Evolutionary conservation across 1,139 yeast species (phyloP), one percentile per base, ranked within the genome.

Genomic region (Lodderomyces beijingensis): DNA sequence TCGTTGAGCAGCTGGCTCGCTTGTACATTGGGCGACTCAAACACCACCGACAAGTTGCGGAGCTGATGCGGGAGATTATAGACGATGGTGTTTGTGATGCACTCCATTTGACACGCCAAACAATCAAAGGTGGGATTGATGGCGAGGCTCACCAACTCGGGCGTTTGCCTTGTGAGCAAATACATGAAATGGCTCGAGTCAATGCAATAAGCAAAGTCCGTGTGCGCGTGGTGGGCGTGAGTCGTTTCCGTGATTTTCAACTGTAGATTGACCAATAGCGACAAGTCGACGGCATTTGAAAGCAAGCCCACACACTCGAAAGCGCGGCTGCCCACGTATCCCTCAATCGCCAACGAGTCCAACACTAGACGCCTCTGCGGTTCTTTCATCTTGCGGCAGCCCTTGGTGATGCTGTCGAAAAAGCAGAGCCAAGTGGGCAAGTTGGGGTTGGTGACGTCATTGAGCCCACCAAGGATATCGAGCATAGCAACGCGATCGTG

Each of bases 71-170:
- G 21, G 7, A 19, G 10, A 19, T 19, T 19, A 8, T 8, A 8
- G 7, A 10, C 21, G 7, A 19, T 7, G 7, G 32, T 20, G 16
- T 29, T 27, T 4, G 26, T 7, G 4, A 37, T 32, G 9, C 35
- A 26, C 11, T 33, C 21, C 12, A 30, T 28, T 25, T 36, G 39
- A 16, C 26, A 28, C 14, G 22, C 17, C 28, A 30, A 27, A 25
- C 34, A 33, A 33, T 32, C 30, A 6, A 22, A 27, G 4, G 39
- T 33, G 18, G 39, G 39, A 12, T 28, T 36, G n/a, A 36, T 28
- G 3, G 34, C 34, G 16, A 36, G 31, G 24, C 39, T 33, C 26
- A 28, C 31, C 6, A 36, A 30, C 9, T 25, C 9, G 5, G 32
- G 11, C 12, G 39, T 33, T 14, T 28, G 16, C 25, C 21, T 17